phyloP scores from a whole-genome alignment of 1,139 yeast genomes.

The Blastobotrys niveus region DNA sequence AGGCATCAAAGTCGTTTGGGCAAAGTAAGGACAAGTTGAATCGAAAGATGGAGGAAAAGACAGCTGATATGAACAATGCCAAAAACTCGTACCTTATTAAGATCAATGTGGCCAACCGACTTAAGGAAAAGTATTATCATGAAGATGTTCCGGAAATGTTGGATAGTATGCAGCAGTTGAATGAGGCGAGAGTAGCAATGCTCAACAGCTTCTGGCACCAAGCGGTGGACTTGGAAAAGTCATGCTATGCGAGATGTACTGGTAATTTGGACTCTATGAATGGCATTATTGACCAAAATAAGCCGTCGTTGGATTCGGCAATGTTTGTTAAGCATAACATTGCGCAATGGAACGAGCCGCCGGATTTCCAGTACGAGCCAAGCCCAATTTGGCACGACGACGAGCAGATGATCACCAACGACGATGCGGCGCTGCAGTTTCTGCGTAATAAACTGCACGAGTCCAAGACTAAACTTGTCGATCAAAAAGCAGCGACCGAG shows the following conservation, averaged over 20 bases:
- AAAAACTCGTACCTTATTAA: slow-evolving; percentile 79
- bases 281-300: slow-evolving; percentile 59
- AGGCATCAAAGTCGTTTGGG: slow-evolving; percentile 46
- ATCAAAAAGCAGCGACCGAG: slow-evolving; percentile 31
- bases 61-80: slow-evolving; percentile 74
- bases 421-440: slow-evolving; percentile 57
- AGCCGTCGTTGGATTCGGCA: slow-evolving; percentile 70
- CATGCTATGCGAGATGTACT: slow-evolving; percentile 48
- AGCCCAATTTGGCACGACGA: slow-evolving; percentile 97
- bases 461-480: slow-evolving; percentile 25
- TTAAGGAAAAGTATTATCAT: slow-evolving; percentile 86
- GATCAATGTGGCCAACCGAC: slow-evolving; percentile 78
- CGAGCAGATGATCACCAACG: slow-evolving; percentile 60
- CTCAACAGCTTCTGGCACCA: slow-evolving; percentile 64
- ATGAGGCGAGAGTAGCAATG: slow-evolving; percentile 70
- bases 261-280: slow-evolving; percentile 51
- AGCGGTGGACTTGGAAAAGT: slow-evolving; percentile 60
- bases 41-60: slow-evolving; percentile 55
- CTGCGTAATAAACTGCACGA: slow-evolving; percentile 55
- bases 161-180: slow-evolving; percentile 79
- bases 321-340: slow-evolving; percentile 91
- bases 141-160: slow-evolving; percentile 91
- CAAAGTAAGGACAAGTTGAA: slow-evolving; percentile 52
- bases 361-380: slow-evolving; percentile 78
- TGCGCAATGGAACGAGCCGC: slow-evolving; percentile 76